Base-by-base conservation (phyloP, 116 monocot genomes). In the Thalassia testudinum region DNA sequence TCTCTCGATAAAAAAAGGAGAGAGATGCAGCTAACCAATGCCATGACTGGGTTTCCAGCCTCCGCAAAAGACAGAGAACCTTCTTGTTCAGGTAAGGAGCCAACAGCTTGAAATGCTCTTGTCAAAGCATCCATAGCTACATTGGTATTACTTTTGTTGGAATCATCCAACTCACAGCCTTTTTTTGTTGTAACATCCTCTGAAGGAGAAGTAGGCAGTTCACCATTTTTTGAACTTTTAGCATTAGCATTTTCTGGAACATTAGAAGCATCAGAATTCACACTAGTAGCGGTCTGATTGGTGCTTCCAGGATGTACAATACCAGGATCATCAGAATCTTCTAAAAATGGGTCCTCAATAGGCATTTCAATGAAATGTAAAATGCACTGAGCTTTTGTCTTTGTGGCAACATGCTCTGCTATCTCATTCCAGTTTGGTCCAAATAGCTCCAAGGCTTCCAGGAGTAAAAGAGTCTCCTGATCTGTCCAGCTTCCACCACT, bases 351-450 rank as follows among this genome's bases (percentile, higher is more conserved):
- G 63, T 97, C 97, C 64, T 97, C 89, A 56, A 97, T 97, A 28
- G 85, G 85, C 97, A 97, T 97, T 75, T 89, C 74, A 66, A 97
- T 61, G 66, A 97, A 89, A 53, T 89, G 97, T 25, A 89, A 58
- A 47, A 97, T 89, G 73, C 97, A 97, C 21, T 97, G 97, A 21
- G 79, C 67, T 71, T 85, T 97, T 28, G 89, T 82, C 68, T 97
- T 97, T 42, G 97, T 97, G 49, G 89, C 97, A 64, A 97, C 97
- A 73, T 97, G 97, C 60, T 97, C 97, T 52, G 89, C 97, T 62
- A 97, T 85, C 61, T 97, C 89, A 69, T 65, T 89, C 89, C 89
- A 97, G 56, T 88, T 97, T 58, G 74, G 82, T 28, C 73, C 75
- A 71, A 79, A 97, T 43, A 97, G 75, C 57, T 97, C 97, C 24